phyloP scores from a whole-genome alignment of 164 flowering plant genomes.

The Chloranthus sessilifolius region DNA sequence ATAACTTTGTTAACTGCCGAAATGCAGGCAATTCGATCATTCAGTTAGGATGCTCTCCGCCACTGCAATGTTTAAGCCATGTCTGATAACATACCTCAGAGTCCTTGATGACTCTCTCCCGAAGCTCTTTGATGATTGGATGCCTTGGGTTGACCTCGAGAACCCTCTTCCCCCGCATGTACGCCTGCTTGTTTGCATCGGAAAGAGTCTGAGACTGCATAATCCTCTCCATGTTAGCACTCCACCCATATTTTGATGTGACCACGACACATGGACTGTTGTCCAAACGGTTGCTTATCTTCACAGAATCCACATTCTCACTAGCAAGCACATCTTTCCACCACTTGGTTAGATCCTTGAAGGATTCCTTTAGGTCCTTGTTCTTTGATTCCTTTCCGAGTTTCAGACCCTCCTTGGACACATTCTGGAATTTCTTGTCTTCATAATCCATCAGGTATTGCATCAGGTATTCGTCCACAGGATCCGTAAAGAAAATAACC shows the following conservation, averaged over 20 bases:
- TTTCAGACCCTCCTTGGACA: slow-evolving; percentile 93
- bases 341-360: slow-evolving; percentile 94
- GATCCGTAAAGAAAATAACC: slow-evolving; percentile 98
- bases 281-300: slow-evolving; percentile 82
- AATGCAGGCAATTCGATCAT: too few species aligned
- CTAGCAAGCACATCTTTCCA: slow-evolving; percentile 74
- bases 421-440: slow-evolving; percentile 92
- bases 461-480: slow-evolving; percentile 96
- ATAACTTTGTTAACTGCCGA: too few species aligned
- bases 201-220: slow-evolving; percentile 97
- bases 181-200: slow-evolving; percentile 87
- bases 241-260: slow-evolving; percentile 96
- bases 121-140: slow-evolving; percentile 91
- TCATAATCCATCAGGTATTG: slow-evolving; percentile 97
- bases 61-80: not conserved
- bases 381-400: slow-evolving; percentile 78
- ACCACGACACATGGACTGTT: slow-evolving; percentile 94
- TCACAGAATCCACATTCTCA: slow-evolving; percentile 90
- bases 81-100: slow-evolving; percentile 54
- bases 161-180: slow-evolving; percentile 96
- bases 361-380: slow-evolving; percentile 87
- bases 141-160: slow-evolving; percentile 96
- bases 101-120: slow-evolving; percentile 65
- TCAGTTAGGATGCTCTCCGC: too few species aligned
- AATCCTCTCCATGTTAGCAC: slow-evolving; percentile 96